Evolutionary conservation across 2,329 filamentous ascomycete species (phyloP).

Genomic region (Fusarium gaditjirri): DNA sequence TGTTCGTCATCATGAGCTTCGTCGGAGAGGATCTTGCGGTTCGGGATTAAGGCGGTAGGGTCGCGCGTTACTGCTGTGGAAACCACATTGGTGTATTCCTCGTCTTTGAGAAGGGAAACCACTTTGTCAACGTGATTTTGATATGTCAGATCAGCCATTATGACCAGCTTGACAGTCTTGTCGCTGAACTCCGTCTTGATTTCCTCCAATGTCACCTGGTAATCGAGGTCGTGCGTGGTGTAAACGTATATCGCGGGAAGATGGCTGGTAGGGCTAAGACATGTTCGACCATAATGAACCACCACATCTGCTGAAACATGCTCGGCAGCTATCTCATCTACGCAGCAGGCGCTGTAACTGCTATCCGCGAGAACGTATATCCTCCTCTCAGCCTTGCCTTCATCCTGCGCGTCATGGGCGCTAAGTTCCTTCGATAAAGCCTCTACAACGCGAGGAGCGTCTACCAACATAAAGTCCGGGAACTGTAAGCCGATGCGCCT

Average conservation of each 20-base stretch:
- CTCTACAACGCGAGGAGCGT: slow-evolving; percentile 83
- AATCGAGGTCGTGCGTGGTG: slow-evolving; percentile 76
- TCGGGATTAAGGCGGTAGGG: slow-evolving; percentile 83
- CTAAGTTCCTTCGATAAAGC: slow-evolving; percentile 52
- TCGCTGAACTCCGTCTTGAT: slow-evolving; percentile 78
- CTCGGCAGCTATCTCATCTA: slow-evolving; percentile 96
- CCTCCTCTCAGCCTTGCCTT: slow-evolving; percentile 41
- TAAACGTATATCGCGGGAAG: slow-evolving; percentile 93
- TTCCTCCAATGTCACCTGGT: slow-evolving; percentile 63
- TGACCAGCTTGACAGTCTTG: slow-evolving; percentile 70
- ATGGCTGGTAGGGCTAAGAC: slow-evolving; percentile 87
- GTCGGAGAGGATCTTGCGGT: slow-evolving; percentile 73
- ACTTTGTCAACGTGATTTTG: slow-evolving; percentile 76
- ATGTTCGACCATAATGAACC: slow-evolving; percentile 93
- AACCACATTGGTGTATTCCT: slow-evolving; percentile 77
- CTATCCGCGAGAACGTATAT: slow-evolving; percentile 94
- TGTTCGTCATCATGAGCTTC: slow-evolving; percentile 53
- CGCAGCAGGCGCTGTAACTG: slow-evolving; percentile 96
- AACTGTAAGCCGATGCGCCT: slow-evolving; percentile 90
- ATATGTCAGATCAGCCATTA: slow-evolving; percentile 93
- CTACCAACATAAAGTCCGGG: slow-evolving; percentile 88
- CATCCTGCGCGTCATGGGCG: slow-evolving; percentile 12
- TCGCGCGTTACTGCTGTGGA: slow-evolving; percentile 80
- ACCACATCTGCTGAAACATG: slow-evolving; percentile 91
- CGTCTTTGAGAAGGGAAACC: slow-evolving; percentile 60